Evolutionary conservation across 768 basidiomycete species (phyloP).

Genomic region (Tremella mesenterica): DNA sequence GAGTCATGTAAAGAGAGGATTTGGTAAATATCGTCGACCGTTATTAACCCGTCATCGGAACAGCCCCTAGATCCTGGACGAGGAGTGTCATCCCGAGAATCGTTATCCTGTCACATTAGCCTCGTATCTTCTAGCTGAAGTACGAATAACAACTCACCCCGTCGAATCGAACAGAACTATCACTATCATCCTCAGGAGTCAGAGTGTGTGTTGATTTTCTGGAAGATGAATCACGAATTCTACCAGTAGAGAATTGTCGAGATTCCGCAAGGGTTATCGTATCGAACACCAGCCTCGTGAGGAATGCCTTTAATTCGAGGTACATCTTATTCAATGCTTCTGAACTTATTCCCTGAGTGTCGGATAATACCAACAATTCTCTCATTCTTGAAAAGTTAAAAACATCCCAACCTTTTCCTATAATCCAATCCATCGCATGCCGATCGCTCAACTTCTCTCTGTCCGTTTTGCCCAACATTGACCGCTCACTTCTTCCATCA

Average conservation of each 20-base stretch:
- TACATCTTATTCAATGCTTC: not conserved
- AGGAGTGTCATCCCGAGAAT: too few species aligned
- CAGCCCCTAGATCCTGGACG: too few species aligned
- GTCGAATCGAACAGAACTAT: too few species aligned
- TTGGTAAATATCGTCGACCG: not conserved
- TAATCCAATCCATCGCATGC: not conserved
- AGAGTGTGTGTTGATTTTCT: too few species aligned
- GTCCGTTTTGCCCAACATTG: too few species aligned
- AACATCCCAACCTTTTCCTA: not conserved
- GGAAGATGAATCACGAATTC: not conserved
- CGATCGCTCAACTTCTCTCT: too few species aligned
- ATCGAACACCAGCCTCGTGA: not conserved
- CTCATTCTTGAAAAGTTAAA: not conserved
- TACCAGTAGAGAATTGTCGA: not conserved
- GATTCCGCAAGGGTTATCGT: not conserved
- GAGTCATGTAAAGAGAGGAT: not conserved
- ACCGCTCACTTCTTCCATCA: too few species aligned
- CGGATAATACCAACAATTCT: not conserved
- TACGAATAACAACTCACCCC: too few species aligned
- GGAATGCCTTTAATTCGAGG: not conserved
- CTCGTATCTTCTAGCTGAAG: too few species aligned
- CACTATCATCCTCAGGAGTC: too few species aligned
- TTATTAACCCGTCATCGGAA: too few species aligned
- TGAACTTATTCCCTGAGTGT: not conserved
- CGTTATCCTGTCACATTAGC: too few species aligned